Evolutionary conservation across 768 basidiomycete genomes (phyloP), one percentile per base, ranked within the genome.

Genomic region (Pleurotus salmoneostramineus): DNA sequence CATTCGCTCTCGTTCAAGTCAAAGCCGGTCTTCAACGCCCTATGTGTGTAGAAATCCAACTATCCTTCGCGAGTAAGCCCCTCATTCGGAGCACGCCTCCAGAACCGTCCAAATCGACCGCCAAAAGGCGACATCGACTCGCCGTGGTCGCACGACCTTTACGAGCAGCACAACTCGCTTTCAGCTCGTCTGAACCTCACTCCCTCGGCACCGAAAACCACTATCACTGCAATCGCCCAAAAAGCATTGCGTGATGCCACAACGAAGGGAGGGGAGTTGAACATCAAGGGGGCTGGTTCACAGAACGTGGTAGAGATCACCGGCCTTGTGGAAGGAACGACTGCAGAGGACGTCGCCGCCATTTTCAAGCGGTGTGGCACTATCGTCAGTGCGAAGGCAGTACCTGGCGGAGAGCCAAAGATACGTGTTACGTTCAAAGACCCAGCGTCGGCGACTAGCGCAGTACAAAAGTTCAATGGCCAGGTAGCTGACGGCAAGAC

Each of bases 341-440:
- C 88, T 6, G 79, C 88, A 12, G 91, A 88, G 12, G 92, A 94
- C 68, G 91, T 94, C 49, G 82, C 84, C 67, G 89, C 91, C 27
- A 93, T 93, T 56, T 94, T 94, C 78, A 86, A 87, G 61, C 84
- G 87, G 21, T 91, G 91, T 63, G 89, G 89, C 5, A 72, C 82
- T 15, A 84, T 89, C 61, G 78, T 82, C 34, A 74, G 77, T 14
- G 73, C 75, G 35, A 77, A 75, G 50, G 69, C 79, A 14, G 62
- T 75, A 10, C 62, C 51, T 14, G 65, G 64, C 55, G 68, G 69
- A 7, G 77, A 79, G 46, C 81, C 87, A 11, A 69, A 76, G 3
- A 88, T 93, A 56, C 82, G 89, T 15, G 75, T 94, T 15, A 88
- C 88, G 10, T 89, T 90, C 77, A 87, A 90, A 66, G 74, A 76